A percentile compares a stretch with the other conserved stretches of the same genome.
Evolutionary conservation across 805 yeast genomes (phyloP).

Genomic region (Metschnikowia continentalis): DNA sequence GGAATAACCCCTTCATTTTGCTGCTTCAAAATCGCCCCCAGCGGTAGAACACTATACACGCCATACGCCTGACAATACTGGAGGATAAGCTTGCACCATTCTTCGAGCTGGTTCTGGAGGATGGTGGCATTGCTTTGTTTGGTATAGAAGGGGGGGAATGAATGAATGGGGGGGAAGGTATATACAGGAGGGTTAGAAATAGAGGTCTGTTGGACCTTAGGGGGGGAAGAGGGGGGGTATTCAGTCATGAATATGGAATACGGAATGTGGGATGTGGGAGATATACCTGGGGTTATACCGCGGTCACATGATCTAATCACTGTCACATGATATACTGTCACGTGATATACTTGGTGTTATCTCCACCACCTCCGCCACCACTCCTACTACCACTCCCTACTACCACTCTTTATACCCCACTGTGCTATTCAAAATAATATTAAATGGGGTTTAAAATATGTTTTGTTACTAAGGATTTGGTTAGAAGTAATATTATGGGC

Average conservation of each 20-base stretch:
- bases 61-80: conserved; percentile 54
- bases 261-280: background rate
- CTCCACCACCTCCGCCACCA: too few relatives aligned
- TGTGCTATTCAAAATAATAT: too few relatives aligned
- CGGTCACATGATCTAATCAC: too few relatives aligned
- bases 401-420: too few relatives aligned
- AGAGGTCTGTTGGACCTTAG: background rate
- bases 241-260: background rate
- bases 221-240: background rate
- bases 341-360: too few relatives aligned
- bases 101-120: conserved; percentile 68
- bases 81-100: conserved; percentile 69
- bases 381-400: too few relatives aligned
- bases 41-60: conserved; percentile 29
- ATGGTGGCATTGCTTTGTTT: conserved; percentile 81
- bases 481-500: too few relatives aligned
- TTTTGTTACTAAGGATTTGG: too few relatives aligned
- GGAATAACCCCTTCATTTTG: conserved; percentile 19
- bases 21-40: conserved; percentile 27
- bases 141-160: conserved; percentile 90
- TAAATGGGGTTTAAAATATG: too few relatives aligned
- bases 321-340: too few relatives aligned
- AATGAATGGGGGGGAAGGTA: conserved; percentile 42
- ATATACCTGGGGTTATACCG: too few relatives aligned
- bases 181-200: background rate